Conservation (phyloP, 2,329 filamentous ascomycete species). For the Paracoccidioides brasiliensis region DNA sequence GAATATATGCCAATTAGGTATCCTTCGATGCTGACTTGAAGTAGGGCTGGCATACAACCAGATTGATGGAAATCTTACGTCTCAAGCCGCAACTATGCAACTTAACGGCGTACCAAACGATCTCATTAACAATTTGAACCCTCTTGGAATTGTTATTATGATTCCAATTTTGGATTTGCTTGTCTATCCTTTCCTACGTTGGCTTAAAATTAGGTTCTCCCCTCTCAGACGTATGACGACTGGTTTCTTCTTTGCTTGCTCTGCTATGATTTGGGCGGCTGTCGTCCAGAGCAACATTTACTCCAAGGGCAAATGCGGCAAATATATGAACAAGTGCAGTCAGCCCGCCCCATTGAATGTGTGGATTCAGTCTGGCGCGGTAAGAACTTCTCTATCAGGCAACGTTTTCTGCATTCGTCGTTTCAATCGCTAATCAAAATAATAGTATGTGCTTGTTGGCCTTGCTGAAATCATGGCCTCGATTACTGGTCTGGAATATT, state of each 20-base stretch:
- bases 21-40: slow-evolving; percentile 4
- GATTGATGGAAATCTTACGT: slow-evolving; percentile 27
- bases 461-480: slow-evolving; percentile 21
- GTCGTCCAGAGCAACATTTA: slow-evolving; percentile 49
- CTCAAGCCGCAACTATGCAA: slow-evolving; percentile 45
- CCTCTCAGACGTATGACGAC: slow-evolving; percentile 43
- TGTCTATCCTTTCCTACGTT: slow-evolving; percentile 46
- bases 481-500: slow-evolving; percentile 52
- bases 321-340: slow-evolving; percentile 39
- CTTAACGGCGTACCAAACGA: slow-evolving; percentile 45
- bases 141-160: slow-evolving; percentile 46
- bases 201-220: slow-evolving; percentile 40
- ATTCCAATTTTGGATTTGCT: slow-evolving; percentile 36
- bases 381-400: neutral
- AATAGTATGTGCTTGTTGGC: slow-evolving; percentile 15
- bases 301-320: slow-evolving; percentile 45
- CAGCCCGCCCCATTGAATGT: slow-evolving; percentile 17
- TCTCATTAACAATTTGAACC: slow-evolving; percentile 46
- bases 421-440: neutral
- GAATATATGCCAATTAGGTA: slow-evolving; percentile 37
- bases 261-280: slow-evolving; percentile 44
- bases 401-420: neutral
- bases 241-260: slow-evolving; percentile 42
- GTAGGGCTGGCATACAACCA: slow-evolving; percentile 34
- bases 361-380: slow-evolving; percentile 5